Conservation (phyloP, 352 stramenopile genomes). For the Phytophthora boehmeriae region DNA sequence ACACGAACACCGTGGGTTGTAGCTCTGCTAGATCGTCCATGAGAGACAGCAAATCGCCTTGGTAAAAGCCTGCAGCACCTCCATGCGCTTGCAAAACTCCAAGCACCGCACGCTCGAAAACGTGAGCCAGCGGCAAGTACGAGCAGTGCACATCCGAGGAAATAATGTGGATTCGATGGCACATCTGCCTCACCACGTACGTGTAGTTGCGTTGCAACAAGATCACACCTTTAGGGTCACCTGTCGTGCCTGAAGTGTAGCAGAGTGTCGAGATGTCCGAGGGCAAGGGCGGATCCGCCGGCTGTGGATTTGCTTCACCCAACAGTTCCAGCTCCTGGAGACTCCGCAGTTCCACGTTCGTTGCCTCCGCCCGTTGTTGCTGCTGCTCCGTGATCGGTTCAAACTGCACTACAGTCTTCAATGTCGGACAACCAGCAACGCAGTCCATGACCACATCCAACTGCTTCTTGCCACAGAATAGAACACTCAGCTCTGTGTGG, state of each 20-base stretch:
- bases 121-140: slow-evolving; percentile 96
- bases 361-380: slow-evolving; percentile 15
- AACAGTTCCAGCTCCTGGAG: slow-evolving; percentile 33
- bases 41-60: slow-evolving; percentile 89
- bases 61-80: slow-evolving; percentile 71
- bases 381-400: slow-evolving; percentile 40
- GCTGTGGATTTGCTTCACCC: slow-evolving; percentile 28
- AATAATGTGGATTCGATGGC: slow-evolving; percentile 24
- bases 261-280: slow-evolving; percentile 90
- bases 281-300: slow-evolving; percentile 37
- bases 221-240: slow-evolving; percentile 94
- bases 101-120: slow-evolving; percentile 94
- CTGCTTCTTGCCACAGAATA: slow-evolving; percentile 53
- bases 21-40: slow-evolving; percentile 94
- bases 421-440: slow-evolving; percentile 31
- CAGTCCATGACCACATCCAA: slow-evolving; percentile 46
- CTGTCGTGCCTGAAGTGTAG: slow-evolving; percentile 94
- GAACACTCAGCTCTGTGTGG: slow-evolving; percentile 53
- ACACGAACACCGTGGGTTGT: slow-evolving; percentile 90
- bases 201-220: slow-evolving; percentile 83
- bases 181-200: slow-evolving; percentile 21
- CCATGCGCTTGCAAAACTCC: slow-evolving; percentile 82
- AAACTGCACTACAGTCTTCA: slow-evolving; percentile 49
- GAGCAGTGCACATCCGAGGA: slow-evolving; percentile 90
- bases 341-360: slow-evolving; percentile 38